Percentiles rank a stretch among this genome's conserved stretches.
phyloP scores from a whole-genome alignment of 2,329 filamentous ascomycete species.

The Rhytidhysteron rufulum region DNA sequence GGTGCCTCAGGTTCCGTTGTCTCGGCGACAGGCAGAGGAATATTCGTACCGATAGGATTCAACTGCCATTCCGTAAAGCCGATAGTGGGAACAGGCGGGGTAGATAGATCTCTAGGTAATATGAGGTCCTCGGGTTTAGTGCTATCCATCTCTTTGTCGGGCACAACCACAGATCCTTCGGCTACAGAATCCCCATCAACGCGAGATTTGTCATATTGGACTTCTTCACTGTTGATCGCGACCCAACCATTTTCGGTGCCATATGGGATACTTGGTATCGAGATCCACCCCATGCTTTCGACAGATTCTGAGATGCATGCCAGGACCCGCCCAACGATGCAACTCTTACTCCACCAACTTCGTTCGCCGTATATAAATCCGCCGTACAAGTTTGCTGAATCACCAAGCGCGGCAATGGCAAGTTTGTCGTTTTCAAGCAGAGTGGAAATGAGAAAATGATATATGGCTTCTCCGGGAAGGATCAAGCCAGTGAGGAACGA shows the following conservation, averaged over 20 bases:
- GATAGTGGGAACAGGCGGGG: constrained; percentile 13
- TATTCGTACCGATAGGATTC: constrained; percentile 17
- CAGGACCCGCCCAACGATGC: constrained; percentile 52
- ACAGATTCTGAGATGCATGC: constrained; percentile 41
- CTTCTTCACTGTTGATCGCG: constrained; percentile 38
- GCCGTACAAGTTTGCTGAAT: constrained; percentile 50
- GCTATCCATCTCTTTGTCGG: constrained; percentile 12
- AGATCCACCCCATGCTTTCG: constrained; percentile 56
- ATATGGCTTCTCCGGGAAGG: constrained; percentile 51
- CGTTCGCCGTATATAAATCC: constrained; percentile 50
- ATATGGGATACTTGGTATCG: constrained; percentile 38
- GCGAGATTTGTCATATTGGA: constrained; percentile 28
- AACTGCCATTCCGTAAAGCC: constrained; percentile 26
- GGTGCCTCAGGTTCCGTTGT: not conserved
- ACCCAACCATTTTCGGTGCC: constrained; percentile 48
- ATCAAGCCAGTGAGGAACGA: constrained; percentile 54
- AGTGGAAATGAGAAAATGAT: constrained; percentile 54
- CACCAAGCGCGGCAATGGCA: constrained; percentile 47
- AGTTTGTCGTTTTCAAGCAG: constrained; percentile 52
- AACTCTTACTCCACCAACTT: constrained; percentile 57
- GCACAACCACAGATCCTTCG: constrained; percentile 33
- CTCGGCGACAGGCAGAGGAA: not conserved
- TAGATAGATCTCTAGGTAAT: constrained; percentile 30
- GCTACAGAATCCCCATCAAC: constrained; percentile 34
- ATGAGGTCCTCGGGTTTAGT: constrained; percentile 34